Evolutionary conservation across 2,329 filamentous ascomycete genomes (phyloP).

Genomic region (Aspergillus alliaceus): DNA sequence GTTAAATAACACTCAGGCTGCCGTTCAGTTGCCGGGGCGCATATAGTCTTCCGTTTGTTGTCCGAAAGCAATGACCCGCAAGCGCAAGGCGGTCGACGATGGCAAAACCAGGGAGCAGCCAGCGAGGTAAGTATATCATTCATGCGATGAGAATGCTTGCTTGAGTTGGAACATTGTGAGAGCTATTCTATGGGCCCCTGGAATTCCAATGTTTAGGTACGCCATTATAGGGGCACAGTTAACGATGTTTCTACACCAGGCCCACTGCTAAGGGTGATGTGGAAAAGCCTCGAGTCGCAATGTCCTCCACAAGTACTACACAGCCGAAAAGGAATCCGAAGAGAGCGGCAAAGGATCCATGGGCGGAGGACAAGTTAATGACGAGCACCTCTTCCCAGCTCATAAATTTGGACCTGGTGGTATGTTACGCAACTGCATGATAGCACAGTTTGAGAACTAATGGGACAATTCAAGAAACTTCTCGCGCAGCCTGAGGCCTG

Average conservation of each 20-base stretch:
- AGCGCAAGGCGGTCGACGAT: constrained; percentile 34
- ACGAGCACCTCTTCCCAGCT: constrained; percentile 40
- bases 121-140: constrained; percentile 19
- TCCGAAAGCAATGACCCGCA: constrained; percentile 31
- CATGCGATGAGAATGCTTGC: neutral
- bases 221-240: neutral
- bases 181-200: neutral
- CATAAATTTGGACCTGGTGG: constrained; percentile 39
- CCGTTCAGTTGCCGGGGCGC: neutral
- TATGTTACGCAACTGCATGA: constrained; percentile 20
- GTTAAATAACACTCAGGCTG: constrained; percentile 2
- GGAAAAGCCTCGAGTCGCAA: constrained; percentile 22
- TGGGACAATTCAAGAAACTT: constrained; percentile 32
- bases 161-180: neutral
- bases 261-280: constrained; percentile 29
- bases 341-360: constrained; percentile 35
- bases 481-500: constrained; percentile 42
- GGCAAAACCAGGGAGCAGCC: constrained; percentile 27
- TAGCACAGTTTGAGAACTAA: neutral
- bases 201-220: neutral
- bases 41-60: constrained; percentile 10
- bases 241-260: constrained; percentile 23
- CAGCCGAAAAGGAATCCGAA: constrained; percentile 32
- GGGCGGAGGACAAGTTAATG: constrained; percentile 39
- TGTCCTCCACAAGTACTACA: constrained; percentile 28